Percentiles rank a stretch among this genome's conserved stretches.
phyloP scores from a whole-genome alignment of 768 basidiomycete genomes.

The Pleurotus pulmonarius region DNA sequence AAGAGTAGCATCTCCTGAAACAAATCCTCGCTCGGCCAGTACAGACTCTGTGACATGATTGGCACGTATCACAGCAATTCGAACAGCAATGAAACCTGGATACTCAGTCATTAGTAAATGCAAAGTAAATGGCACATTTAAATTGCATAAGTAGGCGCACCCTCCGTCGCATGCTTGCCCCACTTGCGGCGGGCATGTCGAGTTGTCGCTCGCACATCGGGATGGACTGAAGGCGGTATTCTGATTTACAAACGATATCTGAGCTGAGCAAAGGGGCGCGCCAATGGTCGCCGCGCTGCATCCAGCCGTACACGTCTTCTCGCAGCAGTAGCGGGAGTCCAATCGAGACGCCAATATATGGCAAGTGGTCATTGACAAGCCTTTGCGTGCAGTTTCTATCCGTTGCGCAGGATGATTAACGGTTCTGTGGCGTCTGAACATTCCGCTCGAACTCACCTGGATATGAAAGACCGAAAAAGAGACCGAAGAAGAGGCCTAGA shows the following conservation, averaged over 20 bases:
- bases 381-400: conserved; percentile 14
- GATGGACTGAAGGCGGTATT: conserved; percentile 10
- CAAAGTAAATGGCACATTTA: too few relatives aligned
- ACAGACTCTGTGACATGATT: conserved; percentile 7
- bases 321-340: conserved; percentile 14
- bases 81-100: conserved; percentile 13
- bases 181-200: conserved; percentile 8
- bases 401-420: too few relatives aligned
- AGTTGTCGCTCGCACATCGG: conserved; percentile 8
- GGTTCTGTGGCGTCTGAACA: too few relatives aligned
- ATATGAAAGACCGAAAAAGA: conserved; percentile 15
- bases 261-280: conserved; percentile 5
- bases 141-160: neutral
- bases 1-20: conserved; percentile 4
- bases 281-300: conserved; percentile 9
- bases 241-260: conserved; percentile 8
- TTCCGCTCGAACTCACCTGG: conserved; percentile 6
- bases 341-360: conserved; percentile 10
- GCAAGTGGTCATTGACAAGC: conserved; percentile 17
- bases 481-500: conserved; percentile 14
- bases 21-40: neutral
- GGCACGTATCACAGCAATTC: conserved; percentile 11
- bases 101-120: too few relatives aligned
- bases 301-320: conserved; percentile 3
- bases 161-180: conserved; percentile 15